Conservation (phyloP, 345 rosid species). For the Citrus sinensis region DNA sequence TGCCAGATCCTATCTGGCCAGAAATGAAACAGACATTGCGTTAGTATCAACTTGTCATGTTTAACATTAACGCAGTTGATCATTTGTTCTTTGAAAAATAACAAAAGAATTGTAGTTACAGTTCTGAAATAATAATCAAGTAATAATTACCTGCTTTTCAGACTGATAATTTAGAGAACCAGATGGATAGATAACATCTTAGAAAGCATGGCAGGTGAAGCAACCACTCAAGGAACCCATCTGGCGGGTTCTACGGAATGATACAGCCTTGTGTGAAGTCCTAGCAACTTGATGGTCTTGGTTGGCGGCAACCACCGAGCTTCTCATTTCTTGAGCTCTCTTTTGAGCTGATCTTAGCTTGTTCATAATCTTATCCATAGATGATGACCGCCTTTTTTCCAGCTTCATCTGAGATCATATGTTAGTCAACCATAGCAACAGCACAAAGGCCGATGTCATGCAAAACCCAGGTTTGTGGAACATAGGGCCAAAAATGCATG, state of each 20-base stretch:
- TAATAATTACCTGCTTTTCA: slow-evolving; percentile 29
- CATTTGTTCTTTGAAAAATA: neutral
- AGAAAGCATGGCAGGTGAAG: slow-evolving; percentile 83
- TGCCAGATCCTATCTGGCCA: slow-evolving; percentile 18
- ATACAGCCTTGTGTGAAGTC: slow-evolving; percentile 38
- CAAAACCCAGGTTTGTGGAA: neutral
- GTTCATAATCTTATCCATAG: slow-evolving; percentile 92
- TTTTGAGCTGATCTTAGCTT: slow-evolving; percentile 86
- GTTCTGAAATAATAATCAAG: neutral
- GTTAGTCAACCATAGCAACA: slow-evolving; percentile 11
- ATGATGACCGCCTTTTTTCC: slow-evolving; percentile 87
- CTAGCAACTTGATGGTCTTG: slow-evolving; percentile 42
- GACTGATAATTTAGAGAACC: neutral
- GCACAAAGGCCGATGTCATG: neutral
- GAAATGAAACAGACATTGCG: neutral
- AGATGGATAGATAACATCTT: slow-evolving; percentile 20
- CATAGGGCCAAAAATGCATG: neutral
- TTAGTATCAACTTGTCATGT: neutral
- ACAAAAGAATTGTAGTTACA: neutral
- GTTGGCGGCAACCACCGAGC: slow-evolving; percentile 56
- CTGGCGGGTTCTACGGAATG: slow-evolving; percentile 52
- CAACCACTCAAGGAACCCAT: slow-evolving; percentile 78
- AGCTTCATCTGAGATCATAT: slow-evolving; percentile 76
- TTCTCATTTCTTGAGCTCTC: slow-evolving; percentile 93
- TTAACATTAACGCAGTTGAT: neutral